A percentile compares a stretch with the other conserved stretches of the same genome.
Conservation (phyloP, 2,329 filamentous ascomycete genomes). For the Penicillium sp. region DNA sequence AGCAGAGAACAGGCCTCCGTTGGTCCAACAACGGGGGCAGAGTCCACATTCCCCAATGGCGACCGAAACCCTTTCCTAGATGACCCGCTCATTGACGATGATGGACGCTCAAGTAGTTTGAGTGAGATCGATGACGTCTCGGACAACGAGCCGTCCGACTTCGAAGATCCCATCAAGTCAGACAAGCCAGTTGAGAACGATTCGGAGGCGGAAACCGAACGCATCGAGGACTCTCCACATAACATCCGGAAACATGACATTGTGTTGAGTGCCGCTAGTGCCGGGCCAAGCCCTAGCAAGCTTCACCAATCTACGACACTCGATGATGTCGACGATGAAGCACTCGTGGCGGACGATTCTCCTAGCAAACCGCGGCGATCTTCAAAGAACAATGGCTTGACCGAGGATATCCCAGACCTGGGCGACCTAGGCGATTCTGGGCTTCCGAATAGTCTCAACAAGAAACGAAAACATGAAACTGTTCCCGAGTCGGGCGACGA, state of each 20-base stretch:
- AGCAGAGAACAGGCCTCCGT: slow-evolving; percentile 34
- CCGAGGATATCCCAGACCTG: slow-evolving; percentile 21
- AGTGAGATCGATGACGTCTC: slow-evolving; percentile 85
- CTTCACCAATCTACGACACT: slow-evolving; percentile 58
- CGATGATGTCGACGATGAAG: slow-evolving; percentile 50
- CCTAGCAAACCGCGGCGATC: slow-evolving; percentile 37
- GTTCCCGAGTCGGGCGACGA: slow-evolving; percentile 36
- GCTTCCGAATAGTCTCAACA: slow-evolving; percentile 31
- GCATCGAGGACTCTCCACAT: slow-evolving; percentile 82
- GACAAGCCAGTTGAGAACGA: slow-evolving; percentile 62
- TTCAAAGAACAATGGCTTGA: slow-evolving; percentile 31
- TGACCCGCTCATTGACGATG: slow-evolving; percentile 52
- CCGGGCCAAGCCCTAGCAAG: slow-evolving; percentile 73
- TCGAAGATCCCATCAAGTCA: slow-evolving; percentile 45
- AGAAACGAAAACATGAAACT: slow-evolving; percentile 43
- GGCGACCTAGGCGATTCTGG: slow-evolving; percentile 29
- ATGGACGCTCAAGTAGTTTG: slow-evolving; percentile 81
- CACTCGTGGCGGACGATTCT: slow-evolving; percentile 40
- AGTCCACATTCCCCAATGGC: slow-evolving; percentile 35
- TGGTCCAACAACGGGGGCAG: slow-evolving; percentile 33
- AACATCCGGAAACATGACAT: slow-evolving; percentile 62
- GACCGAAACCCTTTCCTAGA: slow-evolving; percentile 33
- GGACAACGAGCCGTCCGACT: slow-evolving; percentile 61
- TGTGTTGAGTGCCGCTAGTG: slow-evolving; percentile 55
- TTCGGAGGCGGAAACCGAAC: slow-evolving; percentile 90